These are phyloP conservation scores for Saposhnikovia divaricata DNA, from an alignment of 129 eudicot genomes.

Conservation along the genomic window DNA sequence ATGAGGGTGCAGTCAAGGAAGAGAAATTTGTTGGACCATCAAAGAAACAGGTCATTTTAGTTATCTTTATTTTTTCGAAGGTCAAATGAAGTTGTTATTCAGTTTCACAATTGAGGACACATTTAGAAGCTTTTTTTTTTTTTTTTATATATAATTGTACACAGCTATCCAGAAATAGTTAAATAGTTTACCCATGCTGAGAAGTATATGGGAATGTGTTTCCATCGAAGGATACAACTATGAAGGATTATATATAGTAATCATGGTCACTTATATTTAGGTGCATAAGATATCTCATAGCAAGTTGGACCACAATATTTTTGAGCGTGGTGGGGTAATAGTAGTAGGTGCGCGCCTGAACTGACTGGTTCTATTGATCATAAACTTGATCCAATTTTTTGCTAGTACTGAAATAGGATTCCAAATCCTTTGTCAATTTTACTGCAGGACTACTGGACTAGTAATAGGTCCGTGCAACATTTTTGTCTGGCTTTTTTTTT, in stretches of 20 bases:
- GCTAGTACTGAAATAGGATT: too few species aligned
- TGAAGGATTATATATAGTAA: not conserved
- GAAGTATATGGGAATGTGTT: not conserved
- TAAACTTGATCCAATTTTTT: too few species aligned
- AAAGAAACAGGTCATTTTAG: slow-evolving; percentile 53
- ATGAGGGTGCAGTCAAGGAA: slow-evolving; percentile 23
- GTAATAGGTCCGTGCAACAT: not conserved
- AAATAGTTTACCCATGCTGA: not conserved
- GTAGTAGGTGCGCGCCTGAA: too few species aligned
- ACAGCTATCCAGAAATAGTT: not conserved
- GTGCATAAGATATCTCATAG: not conserved
- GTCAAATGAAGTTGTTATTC: not conserved
- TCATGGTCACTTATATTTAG: not conserved
- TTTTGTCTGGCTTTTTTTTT: not conserved
- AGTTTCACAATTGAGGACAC: not conserved
- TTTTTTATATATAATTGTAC: not conserved
- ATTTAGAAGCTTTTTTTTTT: not conserved
- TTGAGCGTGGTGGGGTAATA: not conserved
- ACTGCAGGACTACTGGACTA: too few species aligned
- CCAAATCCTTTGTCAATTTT: too few species aligned
- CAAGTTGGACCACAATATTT: not conserved
- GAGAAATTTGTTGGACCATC: slow-evolving; percentile 35
- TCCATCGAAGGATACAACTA: not conserved
- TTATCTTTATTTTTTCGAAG: not conserved
- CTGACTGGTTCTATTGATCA: too few species aligned